Conservation (phyloP, 169 alveolate species). For the Plasmodium cynomolgi region DNA sequence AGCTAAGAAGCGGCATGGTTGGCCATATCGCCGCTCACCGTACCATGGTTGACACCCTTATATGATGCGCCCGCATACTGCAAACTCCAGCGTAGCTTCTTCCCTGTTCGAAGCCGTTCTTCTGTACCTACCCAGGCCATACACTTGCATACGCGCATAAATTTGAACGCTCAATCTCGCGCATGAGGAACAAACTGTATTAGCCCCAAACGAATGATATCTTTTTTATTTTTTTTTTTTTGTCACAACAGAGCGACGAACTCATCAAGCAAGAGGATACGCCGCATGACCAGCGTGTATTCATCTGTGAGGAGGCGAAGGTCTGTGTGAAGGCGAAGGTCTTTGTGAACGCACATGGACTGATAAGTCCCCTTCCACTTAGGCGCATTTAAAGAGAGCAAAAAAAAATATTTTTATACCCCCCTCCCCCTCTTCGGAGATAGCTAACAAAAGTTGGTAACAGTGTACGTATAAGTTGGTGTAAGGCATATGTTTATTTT, state of each 20-base stretch:
- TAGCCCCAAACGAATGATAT: not conserved
- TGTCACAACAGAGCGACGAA: not conserved
- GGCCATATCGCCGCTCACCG: not conserved
- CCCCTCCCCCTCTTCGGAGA: not conserved
- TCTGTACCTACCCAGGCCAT: not conserved
- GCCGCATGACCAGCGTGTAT: not conserved
- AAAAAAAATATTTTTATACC: not conserved
- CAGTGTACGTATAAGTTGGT: not conserved
- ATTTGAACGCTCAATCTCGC: not conserved
- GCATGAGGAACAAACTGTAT: not conserved
- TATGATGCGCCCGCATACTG: not conserved
- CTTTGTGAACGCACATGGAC: not conserved
- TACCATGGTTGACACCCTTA: not conserved
- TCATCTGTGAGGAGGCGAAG: not conserved
- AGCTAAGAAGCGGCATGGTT: not conserved
- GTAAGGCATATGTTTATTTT: not conserved
- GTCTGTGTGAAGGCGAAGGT: not conserved
- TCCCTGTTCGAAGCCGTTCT: not conserved
- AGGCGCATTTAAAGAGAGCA: not conserved
- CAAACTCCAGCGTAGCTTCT: not conserved
- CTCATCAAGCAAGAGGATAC: not conserved
- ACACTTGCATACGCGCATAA: not conserved
- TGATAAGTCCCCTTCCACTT: not conserved
- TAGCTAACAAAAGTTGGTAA: not conserved
- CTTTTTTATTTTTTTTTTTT: not conserved